Evolutionary conservation across 768 basidiomycete species (phyloP), one percentile per base, ranked within the genome.

Genomic region (Lactarius tabidus): DNA sequence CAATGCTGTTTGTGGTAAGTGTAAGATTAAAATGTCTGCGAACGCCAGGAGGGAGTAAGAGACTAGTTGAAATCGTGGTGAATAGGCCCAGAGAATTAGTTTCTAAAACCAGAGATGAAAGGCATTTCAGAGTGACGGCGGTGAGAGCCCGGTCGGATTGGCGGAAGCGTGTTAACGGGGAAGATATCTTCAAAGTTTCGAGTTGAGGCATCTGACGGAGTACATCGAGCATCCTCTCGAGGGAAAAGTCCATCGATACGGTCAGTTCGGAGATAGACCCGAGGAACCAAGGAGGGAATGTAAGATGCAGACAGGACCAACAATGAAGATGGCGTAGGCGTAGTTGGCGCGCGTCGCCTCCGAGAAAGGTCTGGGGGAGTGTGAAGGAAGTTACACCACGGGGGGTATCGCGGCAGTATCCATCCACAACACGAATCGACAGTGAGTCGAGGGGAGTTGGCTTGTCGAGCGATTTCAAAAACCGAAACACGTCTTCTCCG

Each of bases 391-490:
- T 7, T 23, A 12, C 18, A 23, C 20, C 53, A 4, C 12, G 52
- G 23, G 48, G 20, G 18, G 9, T 26, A 31, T 29, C n/a, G 51
- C 33, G 48, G 17, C 20, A 3, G n/a, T 54, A 39, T 31, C 60
- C 60, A 31, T 61, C 60, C 20, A 38, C 26, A 54, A 61, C 28
- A 9, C 35, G 60, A 29, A 61, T 54, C 28, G 38, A 29, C 35
- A 61, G 52, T 14, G 60, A 61, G 26, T n/a, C 52, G 20, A 61
- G 52, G 18, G 60, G 52, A 15, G 36, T n/a, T 39, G 35, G 60
- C 41, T 28, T 54, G 33, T 61, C 60, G 39, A 61, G 36, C 28
- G 60, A 53, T 41, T 52, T 61, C 60, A 61, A 61, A 2, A 61
- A 7, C 17, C 48, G 60, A 10, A 61, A 53, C 36, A 61, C 52